phyloP scores from a whole-genome alignment of 2,329 filamentous ascomycete genomes.

The Echinosphaeria canescens region DNA sequence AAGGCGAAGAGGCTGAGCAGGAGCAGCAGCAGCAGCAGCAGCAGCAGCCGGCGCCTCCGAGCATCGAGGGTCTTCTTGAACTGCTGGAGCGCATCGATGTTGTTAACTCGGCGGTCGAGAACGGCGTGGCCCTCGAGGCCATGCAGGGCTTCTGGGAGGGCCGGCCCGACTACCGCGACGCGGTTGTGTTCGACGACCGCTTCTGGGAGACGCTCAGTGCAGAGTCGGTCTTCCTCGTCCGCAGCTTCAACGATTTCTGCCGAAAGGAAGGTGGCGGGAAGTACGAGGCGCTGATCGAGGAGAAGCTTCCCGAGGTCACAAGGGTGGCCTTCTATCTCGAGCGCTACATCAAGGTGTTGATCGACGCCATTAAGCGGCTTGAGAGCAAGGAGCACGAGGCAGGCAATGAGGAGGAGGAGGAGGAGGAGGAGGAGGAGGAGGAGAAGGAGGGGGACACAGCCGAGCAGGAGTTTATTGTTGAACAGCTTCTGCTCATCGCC shows the following conservation, averaged over 20 bases:
- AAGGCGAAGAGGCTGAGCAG: too few relatives aligned
- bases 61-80: constrained; percentile 68
- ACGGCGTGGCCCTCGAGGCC: constrained; percentile 76
- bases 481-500: constrained; percentile 84
- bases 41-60: constrained; percentile 37
- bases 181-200: constrained; percentile 45
- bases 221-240: constrained; percentile 73
- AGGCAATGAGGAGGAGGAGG: constrained; percentile 29
- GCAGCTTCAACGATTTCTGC: constrained; percentile 91
- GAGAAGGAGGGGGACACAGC: constrained; percentile 75
- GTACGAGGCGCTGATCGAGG: constrained; percentile 57
- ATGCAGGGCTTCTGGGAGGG: constrained; percentile 97
- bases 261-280: constrained; percentile 51
- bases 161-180: constrained; percentile 60
- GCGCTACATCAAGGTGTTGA: constrained; percentile 49
- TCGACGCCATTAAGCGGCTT: constrained; percentile 37
- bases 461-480: constrained; percentile 87
- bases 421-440: constrained; percentile 46
- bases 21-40: too few relatives aligned
- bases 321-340: constrained; percentile 76
- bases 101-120: constrained; percentile 72
- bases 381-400: constrained; percentile 13
- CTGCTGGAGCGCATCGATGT: constrained; percentile 88
- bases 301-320: constrained; percentile 89
- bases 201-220: constrained; percentile 70